Evolutionary conservation across 2,329 filamentous ascomycete genomes (phyloP).

Genomic region (Ceratocystis diversiconidia): DNA sequence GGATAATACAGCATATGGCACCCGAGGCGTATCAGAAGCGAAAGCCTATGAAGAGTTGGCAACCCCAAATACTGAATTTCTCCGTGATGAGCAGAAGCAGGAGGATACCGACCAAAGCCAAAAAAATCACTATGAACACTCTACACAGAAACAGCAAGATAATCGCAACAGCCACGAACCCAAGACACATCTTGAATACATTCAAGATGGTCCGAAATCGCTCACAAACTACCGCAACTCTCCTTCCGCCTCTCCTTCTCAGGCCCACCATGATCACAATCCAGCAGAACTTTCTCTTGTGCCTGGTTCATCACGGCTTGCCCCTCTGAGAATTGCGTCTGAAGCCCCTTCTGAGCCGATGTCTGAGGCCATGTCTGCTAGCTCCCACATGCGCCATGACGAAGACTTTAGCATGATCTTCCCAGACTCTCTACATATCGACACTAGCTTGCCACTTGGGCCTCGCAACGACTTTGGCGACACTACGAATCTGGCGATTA

Average conservation of each 20-base stretch:
- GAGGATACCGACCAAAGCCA: no score
- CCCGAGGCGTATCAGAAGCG: no score
- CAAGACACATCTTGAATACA: not conserved
- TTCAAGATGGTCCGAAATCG: no score
- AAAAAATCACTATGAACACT: not conserved
- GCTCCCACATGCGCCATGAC: conserved; percentile 16
- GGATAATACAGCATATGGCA: not conserved
- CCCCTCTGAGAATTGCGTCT: not conserved
- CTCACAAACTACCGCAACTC: no score
- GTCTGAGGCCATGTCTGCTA: conserved; percentile 14
- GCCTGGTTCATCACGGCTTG: not conserved
- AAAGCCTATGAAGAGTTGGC: no score
- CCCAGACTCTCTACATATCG: conserved; percentile 38
- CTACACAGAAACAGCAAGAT: not conserved
- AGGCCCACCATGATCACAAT: not conserved
- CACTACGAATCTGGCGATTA: conserved; percentile 42
- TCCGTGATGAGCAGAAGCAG: no score
- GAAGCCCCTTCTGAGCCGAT: conserved; percentile 7
- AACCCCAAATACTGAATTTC: no score
- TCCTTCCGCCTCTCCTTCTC: not conserved
- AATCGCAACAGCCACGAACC: not conserved
- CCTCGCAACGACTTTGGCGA: conserved; percentile 37
- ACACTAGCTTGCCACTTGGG: conserved; percentile 28
- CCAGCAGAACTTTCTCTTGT: not conserved
- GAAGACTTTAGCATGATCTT: conserved; percentile 49